phyloP scores from a whole-genome alignment of 2,329 filamentous ascomycete genomes.

The Boeremia exigua region DNA sequence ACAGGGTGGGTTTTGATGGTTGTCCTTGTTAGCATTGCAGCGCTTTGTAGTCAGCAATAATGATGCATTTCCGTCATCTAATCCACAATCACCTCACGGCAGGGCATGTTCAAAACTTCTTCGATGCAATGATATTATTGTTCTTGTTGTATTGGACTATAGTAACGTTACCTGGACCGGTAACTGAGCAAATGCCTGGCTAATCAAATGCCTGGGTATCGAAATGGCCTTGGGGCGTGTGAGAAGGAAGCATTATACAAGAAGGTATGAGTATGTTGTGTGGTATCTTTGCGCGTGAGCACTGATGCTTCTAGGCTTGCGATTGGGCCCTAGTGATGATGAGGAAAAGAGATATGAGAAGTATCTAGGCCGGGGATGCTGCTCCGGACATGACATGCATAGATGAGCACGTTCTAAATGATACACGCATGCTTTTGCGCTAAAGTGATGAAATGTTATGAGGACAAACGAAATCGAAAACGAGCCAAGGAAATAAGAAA shows the following conservation, averaged over 20 bases:
- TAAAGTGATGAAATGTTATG: neutral
- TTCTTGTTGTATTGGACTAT: neutral
- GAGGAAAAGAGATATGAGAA: neutral
- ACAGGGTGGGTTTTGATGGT: neutral
- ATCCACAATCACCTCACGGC: neutral
- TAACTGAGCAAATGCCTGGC: neutral
- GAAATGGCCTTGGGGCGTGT: neutral
- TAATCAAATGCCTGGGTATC: conserved; percentile 9
- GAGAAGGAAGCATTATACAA: neutral
- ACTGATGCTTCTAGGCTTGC: conserved; percentile 6
- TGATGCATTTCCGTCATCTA: neutral
- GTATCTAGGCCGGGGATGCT: neutral
- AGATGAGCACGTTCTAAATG: neutral
- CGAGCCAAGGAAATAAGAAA: neutral
- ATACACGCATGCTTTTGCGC: neutral
- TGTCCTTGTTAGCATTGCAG: neutral
- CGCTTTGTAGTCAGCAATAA: neutral
- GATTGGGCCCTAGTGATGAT: neutral
- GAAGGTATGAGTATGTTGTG: neutral
- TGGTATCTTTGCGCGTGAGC: conserved; percentile 9
- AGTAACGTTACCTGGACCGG: neutral
- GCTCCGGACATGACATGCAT: neutral
- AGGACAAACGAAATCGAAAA: neutral
- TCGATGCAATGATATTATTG: neutral
- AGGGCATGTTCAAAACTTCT: neutral